Percentiles rank a stretch among this genome's conserved stretches.
phyloP scores from a whole-genome alignment of 345 rosid species.

The Anacardium occidentale region DNA sequence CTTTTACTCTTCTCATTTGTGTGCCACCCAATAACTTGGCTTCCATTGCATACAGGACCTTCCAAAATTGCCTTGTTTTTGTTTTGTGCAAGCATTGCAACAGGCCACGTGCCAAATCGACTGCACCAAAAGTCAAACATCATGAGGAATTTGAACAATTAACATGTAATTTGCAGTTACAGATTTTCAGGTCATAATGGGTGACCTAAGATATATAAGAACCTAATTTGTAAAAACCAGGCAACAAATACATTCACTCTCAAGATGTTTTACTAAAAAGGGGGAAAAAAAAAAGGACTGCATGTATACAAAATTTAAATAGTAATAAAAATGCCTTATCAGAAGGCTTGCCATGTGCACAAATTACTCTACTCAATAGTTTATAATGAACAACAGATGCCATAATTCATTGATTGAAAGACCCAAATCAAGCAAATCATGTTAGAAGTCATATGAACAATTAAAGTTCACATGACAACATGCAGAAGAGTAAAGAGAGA shows the following conservation, averaged over 20 bases:
- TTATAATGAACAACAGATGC: not conserved
- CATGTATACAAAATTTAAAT: too few relatives aligned
- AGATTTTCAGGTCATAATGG: not conserved
- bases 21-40: conserved; percentile 88
- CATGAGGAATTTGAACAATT: conserved; percentile 18
- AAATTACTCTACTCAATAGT: not conserved
- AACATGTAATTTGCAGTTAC: not conserved
- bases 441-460: not conserved
- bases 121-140: conserved; percentile 34
- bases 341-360: too few relatives aligned
- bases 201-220: not conserved
- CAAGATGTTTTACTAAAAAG: too few relatives aligned
- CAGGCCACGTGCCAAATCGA: conserved; percentile 95
- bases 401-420: not conserved
- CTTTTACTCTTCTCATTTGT: conserved; percentile 90
- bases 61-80: conserved; percentile 85
- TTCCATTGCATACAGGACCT: conserved; percentile 86
- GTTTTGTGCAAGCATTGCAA: conserved; percentile 87
- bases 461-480: too few relatives aligned
- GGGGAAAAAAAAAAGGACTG: too few relatives aligned
- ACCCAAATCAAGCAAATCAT: conserved; percentile 3
- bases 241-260: not conserved
- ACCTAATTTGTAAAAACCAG: not conserved
- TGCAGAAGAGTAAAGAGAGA: too few relatives aligned
- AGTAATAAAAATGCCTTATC: too few relatives aligned